Evolutionary conservation across 2,329 filamentous ascomycete species (phyloP).

Genomic region (Thyridium curvatum): DNA sequence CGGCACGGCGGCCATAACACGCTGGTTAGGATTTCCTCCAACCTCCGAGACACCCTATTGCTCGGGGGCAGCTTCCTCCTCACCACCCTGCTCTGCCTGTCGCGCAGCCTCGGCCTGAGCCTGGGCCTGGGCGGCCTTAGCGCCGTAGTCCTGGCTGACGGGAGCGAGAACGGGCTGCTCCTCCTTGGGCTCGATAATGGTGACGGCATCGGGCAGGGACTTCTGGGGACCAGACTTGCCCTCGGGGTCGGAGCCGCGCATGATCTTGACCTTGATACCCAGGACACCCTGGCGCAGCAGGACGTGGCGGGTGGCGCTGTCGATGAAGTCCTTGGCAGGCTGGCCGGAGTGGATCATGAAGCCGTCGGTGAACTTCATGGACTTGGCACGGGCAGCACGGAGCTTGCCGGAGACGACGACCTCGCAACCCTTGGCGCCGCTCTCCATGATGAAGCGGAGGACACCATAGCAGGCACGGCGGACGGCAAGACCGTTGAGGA

Average conservation of each 20-base stretch:
- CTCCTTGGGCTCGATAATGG: constrained; percentile 99
- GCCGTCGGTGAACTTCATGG: constrained; percentile 99
- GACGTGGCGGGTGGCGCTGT: constrained; percentile 96
- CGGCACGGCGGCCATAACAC: too few relatives aligned
- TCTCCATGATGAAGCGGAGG: constrained; percentile 99
- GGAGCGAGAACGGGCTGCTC: constrained; percentile 93
- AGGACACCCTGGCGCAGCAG: constrained; percentile 99
- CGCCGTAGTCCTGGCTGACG: constrained; percentile 96
- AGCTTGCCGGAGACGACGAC: constrained; percentile 99
- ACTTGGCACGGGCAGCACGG: constrained; percentile 97
- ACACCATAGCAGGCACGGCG: constrained; percentile 99
- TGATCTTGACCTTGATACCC: constrained; percentile 99
- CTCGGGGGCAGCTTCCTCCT: constrained; percentile 45
- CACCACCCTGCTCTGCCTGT: constrained; percentile 45
- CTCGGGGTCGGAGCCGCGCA: constrained; percentile 98
- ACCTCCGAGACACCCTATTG: constrained; percentile 27
- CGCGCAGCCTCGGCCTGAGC: constrained; percentile 57
- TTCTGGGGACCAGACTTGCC: constrained; percentile 98
- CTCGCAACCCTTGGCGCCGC: constrained; percentile 98
- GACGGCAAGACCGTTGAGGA: constrained; percentile 98
- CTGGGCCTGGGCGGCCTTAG: constrained; percentile 68
- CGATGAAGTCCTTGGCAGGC: constrained; percentile 99
- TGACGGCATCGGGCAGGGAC: constrained; percentile 95
- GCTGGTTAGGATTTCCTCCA: constrained; percentile 4
- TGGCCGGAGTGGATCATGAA: constrained; percentile 99